These are phyloP conservation scores for Sutorius eximius DNA, from an alignment of 1,284 basidiomycete species.

Conservation along the genomic window DNA sequence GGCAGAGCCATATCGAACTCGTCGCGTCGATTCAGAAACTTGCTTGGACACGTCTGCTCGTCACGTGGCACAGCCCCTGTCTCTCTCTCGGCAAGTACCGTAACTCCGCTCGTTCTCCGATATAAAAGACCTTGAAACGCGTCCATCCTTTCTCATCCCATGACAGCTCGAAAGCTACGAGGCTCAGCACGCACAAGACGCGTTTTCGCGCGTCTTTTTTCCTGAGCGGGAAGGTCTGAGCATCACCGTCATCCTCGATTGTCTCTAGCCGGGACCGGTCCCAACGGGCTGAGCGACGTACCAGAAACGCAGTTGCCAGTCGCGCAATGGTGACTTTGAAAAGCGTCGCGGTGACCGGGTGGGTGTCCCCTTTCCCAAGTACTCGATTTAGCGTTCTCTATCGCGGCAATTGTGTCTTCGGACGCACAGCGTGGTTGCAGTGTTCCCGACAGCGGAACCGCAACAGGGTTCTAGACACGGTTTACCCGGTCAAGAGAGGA, in stretches of 20 bases:
- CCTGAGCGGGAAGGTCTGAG: conserved; percentile 68
- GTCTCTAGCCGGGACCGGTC: conserved; percentile 52
- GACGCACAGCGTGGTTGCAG: conserved; percentile 16
- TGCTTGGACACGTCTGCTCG: conserved; percentile 12
- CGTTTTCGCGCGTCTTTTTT: conserved; percentile 30
- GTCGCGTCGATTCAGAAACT: conserved; percentile 7
- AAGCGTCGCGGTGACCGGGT: conserved; percentile 36
- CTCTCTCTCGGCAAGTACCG: conserved; percentile 14
- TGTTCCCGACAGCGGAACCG: not conserved
- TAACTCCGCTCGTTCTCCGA: conserved; percentile 14
- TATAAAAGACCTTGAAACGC: conserved; percentile 9
- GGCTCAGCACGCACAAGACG: conserved; percentile 48
- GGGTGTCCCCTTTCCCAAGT: conserved; percentile 9
- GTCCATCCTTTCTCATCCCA: conserved; percentile 4
- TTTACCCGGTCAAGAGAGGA: conserved; percentile 1
- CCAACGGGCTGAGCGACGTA: conserved; percentile 48
- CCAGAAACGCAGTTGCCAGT: conserved; percentile 45
- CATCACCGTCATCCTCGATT: conserved; percentile 48
- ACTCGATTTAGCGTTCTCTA: conserved; percentile 14
- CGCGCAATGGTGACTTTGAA: conserved; percentile 32
- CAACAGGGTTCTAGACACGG: conserved; percentile 1
- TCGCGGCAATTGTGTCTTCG: conserved; percentile 21
- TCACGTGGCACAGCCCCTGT: conserved; percentile 22
- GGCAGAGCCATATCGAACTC: conserved; percentile 18
- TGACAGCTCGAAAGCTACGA: conserved; percentile 53